Base-by-base conservation (phyloP, 306 rosid genomes). In the Sindora glabra region DNA sequence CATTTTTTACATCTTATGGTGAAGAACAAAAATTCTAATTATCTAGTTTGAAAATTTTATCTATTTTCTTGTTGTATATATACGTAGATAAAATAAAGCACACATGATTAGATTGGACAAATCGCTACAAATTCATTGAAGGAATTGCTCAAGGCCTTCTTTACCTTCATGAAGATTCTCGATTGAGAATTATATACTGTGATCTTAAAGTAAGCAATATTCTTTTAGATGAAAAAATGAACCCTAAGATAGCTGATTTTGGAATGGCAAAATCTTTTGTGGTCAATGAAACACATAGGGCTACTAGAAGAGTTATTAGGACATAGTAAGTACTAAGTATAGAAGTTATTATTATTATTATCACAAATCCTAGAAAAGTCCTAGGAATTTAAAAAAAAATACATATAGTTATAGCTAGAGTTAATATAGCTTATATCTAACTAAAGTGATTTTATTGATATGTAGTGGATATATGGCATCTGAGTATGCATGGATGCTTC, bases 81-180 rank as follows among this genome's bases (percentile, higher is more conserved):
- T 22, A 10, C 25, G 12, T 29, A 79, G 86, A 76, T 72, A 71
- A 72, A 11, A 54, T 3, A 12, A 56, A 63, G 25, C 63, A 27
- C 4, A 11, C 2, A 8, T 36, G 48, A 39, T 25, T 84, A 44
- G 26, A 73, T 55, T 78, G 87, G 86, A 0, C 30, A 33, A 56
- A 0, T 0, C 74, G 82, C 23, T 72, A 62, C 59, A 52, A 75
- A 14, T 74, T 80, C 3, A 75, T 84, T 1, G 6, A 0, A 15
- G 82, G 84, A 1, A 69, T 80, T 54, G 72, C 72, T 0, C 69
- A 70, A 25, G 80, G 74, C 0, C 64, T 83, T 5, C 34, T 72
- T 10, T 84, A 84, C 10, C 78, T 84, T 27, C 84, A 84, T 2
- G 76, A 78, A 19, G 85, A 84, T 30, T 80, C 84, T 2, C 68